phyloP scores from a whole-genome alignment of 1,139 yeast genomes.

The Candida sp. region DNA sequence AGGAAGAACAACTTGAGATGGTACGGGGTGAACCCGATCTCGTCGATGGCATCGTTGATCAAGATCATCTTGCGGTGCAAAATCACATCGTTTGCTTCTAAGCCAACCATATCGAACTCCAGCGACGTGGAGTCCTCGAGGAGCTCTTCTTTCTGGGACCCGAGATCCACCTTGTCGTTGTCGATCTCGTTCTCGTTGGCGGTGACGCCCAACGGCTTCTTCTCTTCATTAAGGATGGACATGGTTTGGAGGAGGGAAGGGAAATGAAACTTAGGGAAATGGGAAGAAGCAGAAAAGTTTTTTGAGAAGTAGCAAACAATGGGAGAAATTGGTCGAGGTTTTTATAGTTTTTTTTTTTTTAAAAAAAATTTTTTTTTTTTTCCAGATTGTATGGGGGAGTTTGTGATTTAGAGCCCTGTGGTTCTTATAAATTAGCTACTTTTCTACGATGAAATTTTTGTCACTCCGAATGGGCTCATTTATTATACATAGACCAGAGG shows the following conservation, averaged over 20 bases:
- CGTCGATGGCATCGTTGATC: slow-evolving; percentile 37
- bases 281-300: neutral
- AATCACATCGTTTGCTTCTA: slow-evolving; percentile 28
- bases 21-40: slow-evolving; percentile 40
- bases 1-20: slow-evolving; percentile 42
- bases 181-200: neutral
- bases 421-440: neutral
- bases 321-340: neutral
- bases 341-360: neutral
- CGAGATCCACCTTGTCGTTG: slow-evolving; percentile 4
- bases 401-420: neutral
- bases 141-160: slow-evolving; percentile 6
- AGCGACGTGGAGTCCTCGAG: slow-evolving; percentile 14
- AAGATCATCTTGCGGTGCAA: slow-evolving; percentile 30
- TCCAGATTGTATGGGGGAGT: neutral
- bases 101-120: slow-evolving; percentile 25
- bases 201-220: neutral
- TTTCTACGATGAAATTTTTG: neutral
- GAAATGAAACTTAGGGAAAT: neutral
- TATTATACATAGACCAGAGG: no score
- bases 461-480: no score
- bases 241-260: neutral
- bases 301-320: neutral
- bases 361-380: no score
- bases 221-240: neutral